Percentiles rank a stretch among this genome's conserved stretches.
These are phyloP conservation scores for Phoma herbarum DNA, from an alignment of 2,329 filamentous ascomycete genomes.

Conservation along the genomic window DNA sequence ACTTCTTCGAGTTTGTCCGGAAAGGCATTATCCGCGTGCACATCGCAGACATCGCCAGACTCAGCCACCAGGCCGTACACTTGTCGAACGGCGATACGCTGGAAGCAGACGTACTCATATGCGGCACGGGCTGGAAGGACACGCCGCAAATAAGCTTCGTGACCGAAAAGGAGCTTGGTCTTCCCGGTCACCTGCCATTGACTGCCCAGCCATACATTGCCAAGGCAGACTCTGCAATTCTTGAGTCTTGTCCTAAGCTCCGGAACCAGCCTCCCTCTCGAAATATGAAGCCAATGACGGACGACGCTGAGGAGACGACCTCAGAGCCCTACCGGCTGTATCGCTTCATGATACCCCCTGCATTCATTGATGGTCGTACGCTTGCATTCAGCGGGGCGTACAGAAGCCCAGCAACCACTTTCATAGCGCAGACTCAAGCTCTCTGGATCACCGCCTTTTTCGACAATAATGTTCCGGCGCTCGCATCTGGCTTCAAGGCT, in stretches of 20 bases:
- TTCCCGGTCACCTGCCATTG: constrained; percentile 29
- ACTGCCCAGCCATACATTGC: constrained; percentile 22
- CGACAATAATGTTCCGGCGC: constrained; percentile 54
- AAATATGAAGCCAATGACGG: constrained; percentile 17
- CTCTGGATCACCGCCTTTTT: constrained; percentile 70
- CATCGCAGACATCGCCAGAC: constrained; percentile 61
- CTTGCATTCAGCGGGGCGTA: constrained; percentile 55
- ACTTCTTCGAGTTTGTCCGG: constrained; percentile 66
- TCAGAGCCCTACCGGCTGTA: constrained; percentile 54
- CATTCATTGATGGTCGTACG: constrained; percentile 42
- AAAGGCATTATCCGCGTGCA: constrained; percentile 63
- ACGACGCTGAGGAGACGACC: constrained; percentile 9
- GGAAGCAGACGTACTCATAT: constrained; percentile 61
- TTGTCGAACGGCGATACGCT: constrained; percentile 58
- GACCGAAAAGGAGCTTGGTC: constrained; percentile 37
- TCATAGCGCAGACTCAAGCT: constrained; percentile 50
- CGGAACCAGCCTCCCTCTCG: constrained; percentile 57
- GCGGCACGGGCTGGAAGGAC: constrained; percentile 66
- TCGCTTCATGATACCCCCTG: constrained; percentile 55
- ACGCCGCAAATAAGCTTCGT: constrained; percentile 63
- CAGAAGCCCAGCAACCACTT: constrained; percentile 48
- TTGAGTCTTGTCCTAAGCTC: constrained; percentile 63
- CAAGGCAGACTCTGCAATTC: constrained; percentile 61
- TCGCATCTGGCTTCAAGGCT: background rate
- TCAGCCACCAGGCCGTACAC: constrained; percentile 59